Base-by-base conservation (phyloP, 805 yeast species). In the Pichia rugopelliculosa region DNA sequence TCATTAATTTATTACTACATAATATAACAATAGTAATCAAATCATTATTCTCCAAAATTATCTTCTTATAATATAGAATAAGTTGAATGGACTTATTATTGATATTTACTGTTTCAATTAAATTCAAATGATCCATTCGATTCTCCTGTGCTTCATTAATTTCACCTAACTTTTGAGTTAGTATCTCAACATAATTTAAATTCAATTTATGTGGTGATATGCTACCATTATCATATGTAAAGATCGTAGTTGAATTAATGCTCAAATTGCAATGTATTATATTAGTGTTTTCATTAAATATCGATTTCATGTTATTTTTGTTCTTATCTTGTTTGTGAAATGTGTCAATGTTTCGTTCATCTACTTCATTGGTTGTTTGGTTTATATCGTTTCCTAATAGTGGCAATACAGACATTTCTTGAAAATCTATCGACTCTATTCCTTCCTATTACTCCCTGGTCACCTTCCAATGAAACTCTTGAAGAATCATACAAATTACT, bases 161-260 rank as follows among this genome's bases (percentile, higher is more conserved):
- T 15, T 68, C 59, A 5, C 81, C 80, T 49, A 79, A 60, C 45
- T 79, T 82, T 53, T 72, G 75, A 15, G 80, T 71, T 4, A 79
- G 67, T 1, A 73, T 61, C 54, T 80, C 85, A 1, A 76, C 68
- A 48, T 81, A 72, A 53, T 77, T 77, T 42, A 78, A 62, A 44
- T 69, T 71, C 38, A 71, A 64, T 23, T 64, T 57, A 26, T 70
- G 68, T 1, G 34, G 34, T 15, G 69, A 65, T 36, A 79, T 59
- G 22, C 65, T 66, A 40, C 64, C 60, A 56, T 77, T 77, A 54
- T 79, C 84, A 52, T 77, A 71, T 12, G 84, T 74, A 59, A 75
- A 80, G 13, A 79, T 65, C 0, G 84, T 78, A 6, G 83, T 76
- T 17, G 84, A 79, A 56, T 80, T 79, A 30, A 63, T 50, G 36